These are phyloP conservation scores for Vitis rotundifolia DNA, from an alignment of 164 flowering plant genomes.

Conservation along the genomic window DNA sequence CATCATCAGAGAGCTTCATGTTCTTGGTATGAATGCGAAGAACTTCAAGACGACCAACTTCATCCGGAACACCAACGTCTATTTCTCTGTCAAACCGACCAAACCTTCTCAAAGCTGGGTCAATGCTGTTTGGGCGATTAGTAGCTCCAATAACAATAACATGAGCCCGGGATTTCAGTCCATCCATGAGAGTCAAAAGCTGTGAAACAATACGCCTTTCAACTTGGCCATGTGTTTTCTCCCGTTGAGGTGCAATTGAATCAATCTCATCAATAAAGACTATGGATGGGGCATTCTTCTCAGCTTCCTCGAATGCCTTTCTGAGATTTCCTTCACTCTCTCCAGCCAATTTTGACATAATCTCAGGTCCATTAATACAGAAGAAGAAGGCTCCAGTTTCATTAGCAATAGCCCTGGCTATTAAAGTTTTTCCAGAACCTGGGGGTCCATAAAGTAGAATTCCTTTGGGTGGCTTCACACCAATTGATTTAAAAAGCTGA, in stretches of 20 bases:
- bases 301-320: slow-evolving; percentile 46
- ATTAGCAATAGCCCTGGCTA: slow-evolving; percentile 46
- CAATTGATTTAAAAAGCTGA: slow-evolving; percentile 39
- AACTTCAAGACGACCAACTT: slow-evolving; percentile 40
- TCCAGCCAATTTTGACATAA: slow-evolving; percentile 47
- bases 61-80: slow-evolving; percentile 48
- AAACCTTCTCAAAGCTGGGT: slow-evolving; percentile 43
- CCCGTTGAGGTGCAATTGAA: slow-evolving; percentile 44
- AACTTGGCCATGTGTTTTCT: slow-evolving; percentile 43
- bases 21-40: slow-evolving; percentile 44
- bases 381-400: slow-evolving; percentile 48
- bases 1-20: slow-evolving; percentile 45
- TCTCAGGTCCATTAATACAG: slow-evolving; percentile 42
- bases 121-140: slow-evolving; percentile 43
- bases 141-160: slow-evolving; percentile 48
- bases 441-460: slow-evolving; percentile 47
- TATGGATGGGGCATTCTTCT: slow-evolving; percentile 42
- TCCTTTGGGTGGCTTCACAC: slow-evolving; percentile 45
- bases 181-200: slow-evolving; percentile 46
- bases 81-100: slow-evolving; percentile 44
- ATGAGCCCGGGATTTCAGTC: slow-evolving; percentile 35
- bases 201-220: slow-evolving; percentile 39
- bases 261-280: slow-evolving; percentile 44
- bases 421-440: slow-evolving; percentile 40
- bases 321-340: slow-evolving; percentile 46